Evolutionary conservation across 139 green algal species (phyloP), one percentile per base, ranked within the genome.

Genomic region (Pseudopediastrum boryanum): DNA sequence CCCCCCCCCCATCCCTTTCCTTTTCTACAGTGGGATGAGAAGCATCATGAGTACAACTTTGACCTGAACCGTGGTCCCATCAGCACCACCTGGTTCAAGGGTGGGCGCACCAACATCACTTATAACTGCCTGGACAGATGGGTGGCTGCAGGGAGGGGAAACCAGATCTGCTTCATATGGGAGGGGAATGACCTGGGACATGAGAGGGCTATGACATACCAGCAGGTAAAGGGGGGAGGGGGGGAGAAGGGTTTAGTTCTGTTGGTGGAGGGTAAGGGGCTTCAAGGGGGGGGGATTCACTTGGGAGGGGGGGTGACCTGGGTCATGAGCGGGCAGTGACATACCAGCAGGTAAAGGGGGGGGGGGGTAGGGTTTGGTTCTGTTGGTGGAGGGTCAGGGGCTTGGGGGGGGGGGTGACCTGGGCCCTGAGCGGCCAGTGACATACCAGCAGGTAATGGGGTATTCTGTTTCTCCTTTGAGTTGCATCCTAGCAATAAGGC

Each of bases 41-140:
- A 90, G 66, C 90, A 94, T 77, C 52, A 85, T 46, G 51, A 56
- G 33, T 93, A 83, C 84, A 97, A 97, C 83, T 96, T 98, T 76
- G 92, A 97, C 84, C 46, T 90, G 58, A 79, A 67, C 71, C 90
- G 94, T 52, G 94, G 94, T 21, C 78, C 80, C 25, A 87, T 98
- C 43, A 41, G 50, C 46, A 83, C 89, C 25, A 83, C 89, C 56
- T 98, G 89, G 86, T 98, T 97, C 84, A 87, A 90, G 72, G 91
- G 90, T 35, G 92, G 85, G 29, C 71, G 56, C 29, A 97, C 94
- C 39, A 96, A 97, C 80, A 77, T 97, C 2, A 89, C 80, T 81
- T 97, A 97, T 88, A 98, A 98, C 80, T 87, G 82, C 61, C 83
- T 98, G 33, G 94, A 98, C 85, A 85, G 93, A 51, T 82, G 91